Evolutionary conservation across 768 basidiomycete species (phyloP), one percentile per base, ranked within the genome.

Genomic region (Cubamyces lactineus): DNA sequence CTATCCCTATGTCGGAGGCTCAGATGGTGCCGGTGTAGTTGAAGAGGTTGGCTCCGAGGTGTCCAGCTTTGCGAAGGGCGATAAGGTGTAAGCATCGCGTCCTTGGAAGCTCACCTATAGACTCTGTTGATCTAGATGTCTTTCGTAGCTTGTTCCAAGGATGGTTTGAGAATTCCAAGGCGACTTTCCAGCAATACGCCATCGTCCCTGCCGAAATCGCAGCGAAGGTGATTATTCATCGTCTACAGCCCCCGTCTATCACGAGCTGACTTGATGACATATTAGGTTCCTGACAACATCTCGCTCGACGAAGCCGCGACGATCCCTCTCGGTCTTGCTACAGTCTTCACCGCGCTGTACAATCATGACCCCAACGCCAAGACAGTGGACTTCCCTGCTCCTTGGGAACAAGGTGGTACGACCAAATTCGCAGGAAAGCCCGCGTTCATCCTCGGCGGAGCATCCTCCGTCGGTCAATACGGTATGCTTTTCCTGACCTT

Each of bases 241-340:
- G 17, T 21, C 12, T 19, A 46, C 2, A 19, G 21, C 9, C 28
- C 28, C 8, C 8, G 41, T n/a, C 15, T 17, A n/a, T 19, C 6
- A 5, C 21, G 46, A 24, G 46, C 46, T 47, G 23, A 47, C 8
- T 13, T n/a, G 23, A 28, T 7, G 5, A 6, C 53, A 2, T 45
- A 7, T 11, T 45, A 76, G 74, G 76, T 80, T 12, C 81, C 80
- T 1, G 43, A 59, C 17, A 75, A 74, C 42, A 34, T 81, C n/a
- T 70, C 72, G 0, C 74, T 75, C 61, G 79, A 79, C 15, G 66
- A 80, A 41, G 82, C 78, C 0, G 71, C 80, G 0, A 73, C 80
- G 4, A 64, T 82, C 16, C 80, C 82, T 1, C 69, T 79, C 12
- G 76, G 67, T 0, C 61, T 80, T 7, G 72, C 74, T 5, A 77